Percentiles rank a stretch among this genome's conserved stretches.
These are phyloP conservation scores for Paecilomyces variotii DNA, from an alignment of 2,329 filamentous ascomycete species.

Conservation along the genomic window DNA sequence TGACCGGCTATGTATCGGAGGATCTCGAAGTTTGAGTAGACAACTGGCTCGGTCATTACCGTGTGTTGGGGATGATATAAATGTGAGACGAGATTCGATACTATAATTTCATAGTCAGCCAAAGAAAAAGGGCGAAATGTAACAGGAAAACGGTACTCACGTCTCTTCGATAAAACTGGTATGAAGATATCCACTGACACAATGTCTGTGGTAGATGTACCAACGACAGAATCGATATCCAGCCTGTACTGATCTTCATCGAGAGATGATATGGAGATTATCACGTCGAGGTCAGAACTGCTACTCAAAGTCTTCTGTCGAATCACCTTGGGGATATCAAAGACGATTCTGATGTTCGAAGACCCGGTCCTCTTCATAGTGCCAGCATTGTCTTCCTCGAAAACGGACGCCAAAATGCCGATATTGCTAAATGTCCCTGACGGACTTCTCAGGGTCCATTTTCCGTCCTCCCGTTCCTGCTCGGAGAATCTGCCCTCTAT, in stretches of 20 bases:
- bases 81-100: constrained; percentile 62
- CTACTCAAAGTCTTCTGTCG: constrained; percentile 22
- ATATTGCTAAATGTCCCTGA: constrained; percentile 51
- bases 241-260: constrained; percentile 52
- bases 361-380: constrained; percentile 43
- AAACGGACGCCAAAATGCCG: constrained; percentile 42
- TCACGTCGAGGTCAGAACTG: constrained; percentile 32
- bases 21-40: constrained; percentile 71
- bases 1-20: constrained; percentile 61
- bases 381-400: constrained; percentile 34
- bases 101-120: constrained; percentile 32
- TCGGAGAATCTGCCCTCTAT: constrained; percentile 81
- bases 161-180: constrained; percentile 63
- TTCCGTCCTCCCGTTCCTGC: constrained; percentile 68
- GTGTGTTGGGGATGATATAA: constrained; percentile 56
- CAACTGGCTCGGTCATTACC: constrained; percentile 51
- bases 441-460: constrained; percentile 70
- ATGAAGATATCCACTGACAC: constrained; percentile 65
- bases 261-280: constrained; percentile 63
- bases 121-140: constrained; percentile 1
- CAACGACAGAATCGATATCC: constrained; percentile 58
- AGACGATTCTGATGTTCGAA: constrained; percentile 28
- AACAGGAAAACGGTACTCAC: constrained; percentile 40
- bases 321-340: constrained; percentile 24
- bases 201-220: constrained; percentile 65